These are phyloP conservation scores for Suillus placidus DNA, from an alignment of 768 basidiomycete genomes.

Conservation along the genomic window DNA sequence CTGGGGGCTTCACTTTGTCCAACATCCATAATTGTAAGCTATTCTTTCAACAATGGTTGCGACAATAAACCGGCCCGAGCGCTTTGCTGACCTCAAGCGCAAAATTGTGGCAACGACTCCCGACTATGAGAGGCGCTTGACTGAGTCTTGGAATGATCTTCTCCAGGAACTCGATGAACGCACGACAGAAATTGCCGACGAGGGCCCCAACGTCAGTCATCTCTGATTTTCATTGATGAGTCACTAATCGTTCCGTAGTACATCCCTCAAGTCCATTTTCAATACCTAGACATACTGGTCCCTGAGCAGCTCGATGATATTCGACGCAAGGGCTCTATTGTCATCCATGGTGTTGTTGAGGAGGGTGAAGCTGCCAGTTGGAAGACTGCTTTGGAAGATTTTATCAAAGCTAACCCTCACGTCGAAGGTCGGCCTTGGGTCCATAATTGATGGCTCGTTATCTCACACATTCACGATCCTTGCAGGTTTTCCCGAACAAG, in stretches of 20 bases:
- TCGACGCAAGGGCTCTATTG: slow-evolving; percentile 57
- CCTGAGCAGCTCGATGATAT: slow-evolving; percentile 51
- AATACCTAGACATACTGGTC: slow-evolving; percentile 50
- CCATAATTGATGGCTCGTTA: not conserved
- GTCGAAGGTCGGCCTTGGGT: slow-evolving; percentile 46
- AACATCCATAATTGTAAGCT: slow-evolving; percentile 4
- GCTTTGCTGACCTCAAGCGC: slow-evolving; percentile 59
- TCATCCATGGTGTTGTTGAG: slow-evolving; percentile 63
- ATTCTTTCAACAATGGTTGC: not conserved
- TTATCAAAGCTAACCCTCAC: slow-evolving; percentile 57
- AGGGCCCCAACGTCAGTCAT: slow-evolving; percentile 51
- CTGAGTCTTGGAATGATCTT: slow-evolving; percentile 60
- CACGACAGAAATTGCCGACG: slow-evolving; percentile 46
- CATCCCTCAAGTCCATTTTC: slow-evolving; percentile 64
- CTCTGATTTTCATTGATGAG: not conserved
- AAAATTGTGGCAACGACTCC: slow-evolving; percentile 56
- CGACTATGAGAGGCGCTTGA: slow-evolving; percentile 51
- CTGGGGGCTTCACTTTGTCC: not conserved
- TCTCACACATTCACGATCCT: not conserved
- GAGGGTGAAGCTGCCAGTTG: slow-evolving; percentile 57
- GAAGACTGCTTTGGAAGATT: slow-evolving; percentile 59
- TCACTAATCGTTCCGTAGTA: slow-evolving; percentile 38
- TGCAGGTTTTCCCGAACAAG: slow-evolving; percentile 53
- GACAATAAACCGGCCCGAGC: slow-evolving; percentile 32
- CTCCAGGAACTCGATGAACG: slow-evolving; percentile 50